These are phyloP conservation scores for Cytospora piceicola DNA, from an alignment of 2,329 filamentous ascomycete genomes.

Conservation along the genomic window DNA sequence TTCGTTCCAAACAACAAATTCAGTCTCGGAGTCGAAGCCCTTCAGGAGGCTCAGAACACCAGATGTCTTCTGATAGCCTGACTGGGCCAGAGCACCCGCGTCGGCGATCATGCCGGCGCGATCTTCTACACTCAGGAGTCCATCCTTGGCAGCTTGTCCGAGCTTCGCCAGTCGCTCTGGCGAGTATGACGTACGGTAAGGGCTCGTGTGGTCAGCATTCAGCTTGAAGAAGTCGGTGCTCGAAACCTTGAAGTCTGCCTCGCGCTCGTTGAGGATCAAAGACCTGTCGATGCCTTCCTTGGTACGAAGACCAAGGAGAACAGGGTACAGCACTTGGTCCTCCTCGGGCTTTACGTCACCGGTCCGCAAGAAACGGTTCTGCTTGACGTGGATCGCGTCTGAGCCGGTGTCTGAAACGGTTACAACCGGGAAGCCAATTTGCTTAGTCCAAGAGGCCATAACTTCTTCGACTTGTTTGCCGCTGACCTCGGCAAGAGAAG, in stretches of 20 bases:
- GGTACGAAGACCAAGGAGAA: constrained; percentile 84
- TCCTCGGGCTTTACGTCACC: constrained; percentile 93
- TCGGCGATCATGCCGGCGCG: constrained; percentile 94
- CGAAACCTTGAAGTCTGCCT: constrained; percentile 76
- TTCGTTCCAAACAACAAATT: constrained; percentile 96
- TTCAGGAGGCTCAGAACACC: constrained; percentile 84
- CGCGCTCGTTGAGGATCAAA: constrained; percentile 70
- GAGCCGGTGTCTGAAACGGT: constrained; percentile 77
- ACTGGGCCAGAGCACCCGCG: constrained; percentile 84
- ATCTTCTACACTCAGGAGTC: constrained; percentile 83
- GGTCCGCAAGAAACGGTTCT: constrained; percentile 92
- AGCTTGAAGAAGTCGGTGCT: constrained; percentile 92
- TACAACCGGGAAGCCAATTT: constrained; percentile 90
- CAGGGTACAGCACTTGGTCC: constrained; percentile 83
- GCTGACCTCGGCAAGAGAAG: constrained; percentile 82
- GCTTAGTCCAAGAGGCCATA: constrained; percentile 97
- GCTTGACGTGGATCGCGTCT: constrained; percentile 81
- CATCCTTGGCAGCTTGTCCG: constrained; percentile 80
- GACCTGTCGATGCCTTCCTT: constrained; percentile 81
- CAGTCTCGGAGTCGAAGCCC: constrained; percentile 80
- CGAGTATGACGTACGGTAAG: constrained; percentile 88
- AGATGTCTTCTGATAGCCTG: constrained; percentile 92
- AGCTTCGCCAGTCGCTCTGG: constrained; percentile 85
- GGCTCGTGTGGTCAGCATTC: constrained; percentile 90
- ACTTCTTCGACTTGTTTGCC: constrained; percentile 88